phyloP scores from a whole-genome alignment of 805 yeast species.

The Wickerhamiella azyma region DNA sequence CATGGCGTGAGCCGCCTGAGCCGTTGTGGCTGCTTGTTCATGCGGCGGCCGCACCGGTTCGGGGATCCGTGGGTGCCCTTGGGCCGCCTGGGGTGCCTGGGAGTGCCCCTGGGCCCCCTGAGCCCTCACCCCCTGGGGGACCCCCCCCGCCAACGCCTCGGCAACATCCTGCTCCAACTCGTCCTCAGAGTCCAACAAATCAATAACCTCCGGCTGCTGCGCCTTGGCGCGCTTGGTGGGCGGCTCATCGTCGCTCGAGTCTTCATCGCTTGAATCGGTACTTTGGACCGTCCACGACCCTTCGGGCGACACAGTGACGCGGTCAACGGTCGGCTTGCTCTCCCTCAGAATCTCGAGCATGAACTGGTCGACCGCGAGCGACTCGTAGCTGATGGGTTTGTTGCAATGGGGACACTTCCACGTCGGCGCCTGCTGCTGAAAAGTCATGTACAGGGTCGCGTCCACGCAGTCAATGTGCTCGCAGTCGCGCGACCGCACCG shows the following conservation, averaged over 20 bases:
- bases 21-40: too few relatives aligned
- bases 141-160: not conserved
- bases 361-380: conserved; percentile 63
- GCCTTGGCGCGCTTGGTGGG: not conserved
- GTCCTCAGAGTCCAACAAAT: not conserved
- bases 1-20: too few relatives aligned
- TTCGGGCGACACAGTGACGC: conserved; percentile 51
- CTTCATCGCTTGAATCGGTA: conserved; percentile 11
- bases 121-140: too few relatives aligned
- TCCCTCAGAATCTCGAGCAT: conserved; percentile 44
- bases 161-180: conserved; percentile 1
- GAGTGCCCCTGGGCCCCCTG: too few relatives aligned
- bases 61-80: too few relatives aligned
- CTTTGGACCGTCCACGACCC: conserved; percentile 53
- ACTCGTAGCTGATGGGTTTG: conserved; percentile 35
- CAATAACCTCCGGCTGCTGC: not conserved
- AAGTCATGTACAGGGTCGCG: conserved; percentile 52
- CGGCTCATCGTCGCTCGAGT: conserved; percentile 12
- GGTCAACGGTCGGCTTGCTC: conserved; percentile 45
- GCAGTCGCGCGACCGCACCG: conserved; percentile 59
- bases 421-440: conserved; percentile 67
- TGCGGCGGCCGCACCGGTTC: too few relatives aligned
- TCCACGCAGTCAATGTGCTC: conserved; percentile 83
- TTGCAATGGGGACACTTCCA: conserved; percentile 87
- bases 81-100: too few relatives aligned